These are phyloP conservation scores for Tricholoma flavovirens DNA, from an alignment of 768 basidiomycete species.

Conservation along the genomic window DNA sequence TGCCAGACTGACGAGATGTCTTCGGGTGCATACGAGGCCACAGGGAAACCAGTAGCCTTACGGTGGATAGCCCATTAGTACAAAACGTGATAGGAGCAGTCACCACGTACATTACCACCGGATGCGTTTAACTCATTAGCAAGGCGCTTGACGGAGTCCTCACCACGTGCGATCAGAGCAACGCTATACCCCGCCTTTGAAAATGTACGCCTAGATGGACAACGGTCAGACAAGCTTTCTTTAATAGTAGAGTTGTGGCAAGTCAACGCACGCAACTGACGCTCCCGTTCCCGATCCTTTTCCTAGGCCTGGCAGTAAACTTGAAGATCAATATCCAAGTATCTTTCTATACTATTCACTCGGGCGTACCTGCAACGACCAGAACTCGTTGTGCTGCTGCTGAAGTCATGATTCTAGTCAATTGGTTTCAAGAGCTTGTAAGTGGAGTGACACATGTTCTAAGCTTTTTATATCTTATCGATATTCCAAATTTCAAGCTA, in stretches of 20 bases:
- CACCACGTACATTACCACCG: slow-evolving; percentile 58
- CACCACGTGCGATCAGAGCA: slow-evolving; percentile 58
- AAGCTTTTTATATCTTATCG: too few species aligned
- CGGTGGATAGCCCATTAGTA: slow-evolving; percentile 6
- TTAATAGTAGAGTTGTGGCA: neutral
- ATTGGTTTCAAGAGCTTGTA: too few species aligned
- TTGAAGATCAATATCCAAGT: neutral
- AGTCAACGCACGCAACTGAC: slow-evolving; percentile 44
- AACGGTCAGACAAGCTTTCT: neutral
- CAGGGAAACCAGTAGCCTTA: slow-evolving; percentile 53
- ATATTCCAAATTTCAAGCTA: too few species aligned
- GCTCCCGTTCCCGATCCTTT: slow-evolving; percentile 51
- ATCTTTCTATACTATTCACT: neutral
- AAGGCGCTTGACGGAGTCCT: slow-evolving; percentile 44
- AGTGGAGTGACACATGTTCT: too few species aligned
- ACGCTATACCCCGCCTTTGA: slow-evolving; percentile 60
- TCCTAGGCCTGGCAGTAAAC: slow-evolving; percentile 43
- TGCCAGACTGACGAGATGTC: slow-evolving; percentile 48
- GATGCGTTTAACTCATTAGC: slow-evolving; percentile 47
- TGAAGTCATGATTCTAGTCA: slow-evolving; percentile 3
- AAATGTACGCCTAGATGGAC: slow-evolving; percentile 44
- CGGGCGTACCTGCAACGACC: slow-evolving; percentile 2
- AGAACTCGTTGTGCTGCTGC: neutral
- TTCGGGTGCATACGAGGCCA: slow-evolving; percentile 43
- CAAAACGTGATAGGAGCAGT: neutral